phyloP scores from a whole-genome alignment of 305 asterid genomes.

The Euphrasia arctica region DNA sequence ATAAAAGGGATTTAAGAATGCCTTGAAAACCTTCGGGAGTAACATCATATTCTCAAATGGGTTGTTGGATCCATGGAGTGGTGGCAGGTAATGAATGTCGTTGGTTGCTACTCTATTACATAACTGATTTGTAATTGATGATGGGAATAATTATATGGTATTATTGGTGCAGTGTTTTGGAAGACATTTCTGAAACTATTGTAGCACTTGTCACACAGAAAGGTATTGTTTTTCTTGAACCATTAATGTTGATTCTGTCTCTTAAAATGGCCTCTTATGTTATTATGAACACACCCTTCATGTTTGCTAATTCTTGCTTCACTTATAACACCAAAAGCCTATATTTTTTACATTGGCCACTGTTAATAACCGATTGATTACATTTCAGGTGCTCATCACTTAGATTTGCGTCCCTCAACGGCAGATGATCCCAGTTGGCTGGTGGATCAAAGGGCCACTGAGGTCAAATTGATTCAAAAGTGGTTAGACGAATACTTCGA shows the following conservation, averaged over 20 bases:
- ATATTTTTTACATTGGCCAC: no score
- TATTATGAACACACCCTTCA: not conserved
- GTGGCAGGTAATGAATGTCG: slow-evolving; percentile 62
- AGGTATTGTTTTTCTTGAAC: slow-evolving; percentile 41
- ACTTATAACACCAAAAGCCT: not conserved
- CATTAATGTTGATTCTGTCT: not conserved
- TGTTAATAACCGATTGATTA: not conserved
- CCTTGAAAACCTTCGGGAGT: slow-evolving; percentile 66
- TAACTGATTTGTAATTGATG: slow-evolving; percentile 6
- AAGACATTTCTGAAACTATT: slow-evolving; percentile 65
- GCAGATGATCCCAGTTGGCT: slow-evolving; percentile 83
- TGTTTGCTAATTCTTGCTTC: not conserved
- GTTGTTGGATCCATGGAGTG: slow-evolving; percentile 95
- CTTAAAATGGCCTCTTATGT: not conserved
- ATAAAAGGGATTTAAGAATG: slow-evolving; percentile 57
- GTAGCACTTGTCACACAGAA: slow-evolving; percentile 73
- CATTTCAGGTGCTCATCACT: slow-evolving; percentile 80
- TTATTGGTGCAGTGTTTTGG: slow-evolving; percentile 64
- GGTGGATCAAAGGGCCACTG: slow-evolving; percentile 66
- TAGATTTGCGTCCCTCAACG: slow-evolving; percentile 78
- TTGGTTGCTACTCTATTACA: not conserved
- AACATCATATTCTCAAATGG: slow-evolving; percentile 94
- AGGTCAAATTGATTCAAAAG: slow-evolving; percentile 50
- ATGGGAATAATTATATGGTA: slow-evolving; percentile 2
- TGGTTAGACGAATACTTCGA: slow-evolving; percentile 63